These are phyloP conservation scores for Zygoascus sp. DNA, from an alignment of 1,139 yeast species.

Conservation along the genomic window DNA sequence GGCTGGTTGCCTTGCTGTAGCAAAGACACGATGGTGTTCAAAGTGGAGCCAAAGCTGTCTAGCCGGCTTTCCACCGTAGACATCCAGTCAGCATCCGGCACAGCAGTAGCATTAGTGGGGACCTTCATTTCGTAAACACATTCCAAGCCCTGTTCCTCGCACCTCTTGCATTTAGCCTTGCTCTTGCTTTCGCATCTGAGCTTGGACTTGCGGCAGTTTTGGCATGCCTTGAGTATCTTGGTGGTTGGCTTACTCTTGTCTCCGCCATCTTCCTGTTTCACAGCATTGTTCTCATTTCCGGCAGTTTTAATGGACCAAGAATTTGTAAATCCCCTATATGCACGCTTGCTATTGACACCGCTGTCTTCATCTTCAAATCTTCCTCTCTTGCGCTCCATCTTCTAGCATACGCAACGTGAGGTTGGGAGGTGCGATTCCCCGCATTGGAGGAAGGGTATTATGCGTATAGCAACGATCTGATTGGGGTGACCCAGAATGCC, in stretches of 20 bases:
- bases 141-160: constrained; percentile 47
- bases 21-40: constrained; percentile 36
- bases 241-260: neutral
- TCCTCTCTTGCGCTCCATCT: neutral
- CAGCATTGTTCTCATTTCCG: neutral
- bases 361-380: neutral
- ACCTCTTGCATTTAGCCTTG: constrained; percentile 53
- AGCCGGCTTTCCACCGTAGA: constrained; percentile 44
- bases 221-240: constrained; percentile 50
- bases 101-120: constrained; percentile 38
- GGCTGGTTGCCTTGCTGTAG: constrained; percentile 18
- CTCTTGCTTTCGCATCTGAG: constrained; percentile 52
- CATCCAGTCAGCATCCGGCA: constrained; percentile 38
- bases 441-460: neutral
- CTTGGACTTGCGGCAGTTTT: constrained; percentile 58
- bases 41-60: constrained; percentile 44
- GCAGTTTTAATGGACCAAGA: constrained; percentile 10
- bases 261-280: constrained; percentile 2
- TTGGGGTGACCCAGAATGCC: neutral
- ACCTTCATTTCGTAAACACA: constrained; percentile 57
- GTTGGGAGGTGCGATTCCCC: neutral
- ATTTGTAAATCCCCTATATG: constrained; percentile 9
- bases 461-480: neutral
- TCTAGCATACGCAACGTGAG: no score
- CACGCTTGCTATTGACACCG: neutral